Evolutionary conservation across 108 stramenopile genomes (phyloP).

Genomic region (Cyclotella cryptica): DNA sequence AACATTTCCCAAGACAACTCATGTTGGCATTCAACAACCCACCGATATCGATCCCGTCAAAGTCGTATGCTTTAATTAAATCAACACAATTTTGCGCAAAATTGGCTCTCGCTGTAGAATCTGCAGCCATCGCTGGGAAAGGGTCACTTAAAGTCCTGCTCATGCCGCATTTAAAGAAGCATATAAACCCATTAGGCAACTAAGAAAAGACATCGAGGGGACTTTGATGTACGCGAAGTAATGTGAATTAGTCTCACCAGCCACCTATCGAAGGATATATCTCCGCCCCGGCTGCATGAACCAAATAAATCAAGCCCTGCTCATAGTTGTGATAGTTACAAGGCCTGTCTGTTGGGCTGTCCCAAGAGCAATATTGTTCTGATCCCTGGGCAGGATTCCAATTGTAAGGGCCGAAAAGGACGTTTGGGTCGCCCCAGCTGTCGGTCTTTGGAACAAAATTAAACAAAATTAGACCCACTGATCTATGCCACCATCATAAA

Average conservation of each 20-base stretch:
- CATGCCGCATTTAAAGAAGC: too few species aligned
- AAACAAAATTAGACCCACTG: too few species aligned
- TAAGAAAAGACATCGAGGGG: too few species aligned
- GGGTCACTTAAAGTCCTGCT: too few species aligned
- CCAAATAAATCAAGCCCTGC: slow-evolving; percentile 38
- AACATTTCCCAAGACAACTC: neutral
- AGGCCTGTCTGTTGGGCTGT: slow-evolving; percentile 24
- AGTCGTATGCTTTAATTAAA: slow-evolving; percentile 39
- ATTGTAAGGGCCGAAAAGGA: slow-evolving; percentile 35
- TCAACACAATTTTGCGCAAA: slow-evolving; percentile 38
- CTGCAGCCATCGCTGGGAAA: slow-evolving; percentile 40
- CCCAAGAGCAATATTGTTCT: slow-evolving; percentile 43
- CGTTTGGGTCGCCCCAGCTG: slow-evolving; percentile 28
- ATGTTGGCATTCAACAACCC: neutral
- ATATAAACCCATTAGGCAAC: too few species aligned
- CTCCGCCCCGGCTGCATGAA: slow-evolving; percentile 45
- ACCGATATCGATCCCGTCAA: slow-evolving; percentile 42
- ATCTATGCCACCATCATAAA: too few species aligned
- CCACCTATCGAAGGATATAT: slow-evolving; percentile 14
- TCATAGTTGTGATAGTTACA: slow-evolving; percentile 43
- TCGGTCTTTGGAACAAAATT: too few species aligned
- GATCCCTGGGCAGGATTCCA: slow-evolving; percentile 28
- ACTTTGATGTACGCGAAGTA: too few species aligned
- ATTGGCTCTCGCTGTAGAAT: slow-evolving; percentile 19
- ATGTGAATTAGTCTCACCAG: too few species aligned